Evolutionary conservation across 768 basidiomycete species (phyloP), one percentile per base, ranked within the genome.

Genomic region (Clathrus columnatus): DNA sequence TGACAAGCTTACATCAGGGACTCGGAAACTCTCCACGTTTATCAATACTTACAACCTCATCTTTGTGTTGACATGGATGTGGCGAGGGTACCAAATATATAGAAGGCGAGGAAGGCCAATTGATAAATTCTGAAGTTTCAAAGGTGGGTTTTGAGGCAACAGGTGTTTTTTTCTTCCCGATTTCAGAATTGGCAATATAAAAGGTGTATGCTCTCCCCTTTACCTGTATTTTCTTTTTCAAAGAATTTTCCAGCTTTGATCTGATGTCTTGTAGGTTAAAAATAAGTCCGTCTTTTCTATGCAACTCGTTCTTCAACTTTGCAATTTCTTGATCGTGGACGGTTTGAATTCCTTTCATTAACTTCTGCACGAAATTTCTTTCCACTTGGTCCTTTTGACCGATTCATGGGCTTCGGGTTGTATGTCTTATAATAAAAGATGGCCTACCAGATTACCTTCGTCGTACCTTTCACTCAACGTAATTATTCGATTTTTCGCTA

Each of bases 201-300:
- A 32, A 18, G 5, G 30, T n/a, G 41, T 43, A 51, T 20, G 5
- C 17, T 18, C 14, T 16, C 7, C 46, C 54, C 20, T 51, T 27
- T n/a, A 51, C 42, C 50, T 51, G 36, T 29, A 57, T 11, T 50
- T 57, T 28, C 30, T 57, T 57, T 20, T 36, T 50, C 42, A 57
- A 43, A n/a, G 56, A 50, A 42, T 57, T 51, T 43, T 57, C 56
- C 32, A 57, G n/a, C 20, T 27, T 51, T 11, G 18, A 42, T 24
- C 43, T 57, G 7, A 43, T 43, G 2, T 42, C 56, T 29, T 57
- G 48, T 11, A 57, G 56, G 56, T 23, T 57, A 20, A 14, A 28
- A 23, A 57, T 42, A 11, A 51, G 18, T 1, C 32, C 43, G 36
- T 51, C 50, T 24, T 29, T 44, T 26, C 56, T 57, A 29, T 45